Percentiles rank a stretch among this genome's conserved stretches.
Evolutionary conservation across 2,329 filamentous ascomycete genomes (phyloP).

Genomic region (Nemania abortiva): DNA sequence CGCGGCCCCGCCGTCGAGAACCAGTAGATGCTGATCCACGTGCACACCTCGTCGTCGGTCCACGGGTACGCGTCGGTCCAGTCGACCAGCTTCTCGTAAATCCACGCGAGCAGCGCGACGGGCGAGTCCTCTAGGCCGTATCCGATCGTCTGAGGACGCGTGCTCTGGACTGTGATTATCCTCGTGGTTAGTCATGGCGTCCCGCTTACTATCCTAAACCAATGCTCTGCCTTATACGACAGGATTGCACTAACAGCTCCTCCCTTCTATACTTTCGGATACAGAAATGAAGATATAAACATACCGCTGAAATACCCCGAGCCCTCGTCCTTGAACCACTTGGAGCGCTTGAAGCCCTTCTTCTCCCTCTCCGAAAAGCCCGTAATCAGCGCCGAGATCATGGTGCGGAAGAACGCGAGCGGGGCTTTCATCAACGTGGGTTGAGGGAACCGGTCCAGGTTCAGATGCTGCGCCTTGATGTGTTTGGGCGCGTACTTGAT

Average conservation of each 20-base stretch:
- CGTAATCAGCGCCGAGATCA: constrained; percentile 27
- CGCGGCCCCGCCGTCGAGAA: constrained; percentile 75
- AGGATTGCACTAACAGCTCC: too few relatives aligned
- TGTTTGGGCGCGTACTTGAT: constrained; percentile 36
- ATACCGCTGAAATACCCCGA: constrained; percentile 34
- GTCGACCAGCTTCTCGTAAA: constrained; percentile 82
- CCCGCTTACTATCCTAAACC: too few relatives aligned
- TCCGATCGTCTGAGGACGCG: constrained; percentile 77
- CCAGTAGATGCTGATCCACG: constrained; percentile 79
- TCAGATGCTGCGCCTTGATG: constrained; percentile 41
- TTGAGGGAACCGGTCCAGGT: constrained; percentile 27
- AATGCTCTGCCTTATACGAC: too few relatives aligned
- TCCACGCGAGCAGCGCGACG: constrained; percentile 78
- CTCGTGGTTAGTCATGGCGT: neutral
- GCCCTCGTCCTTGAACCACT: constrained; percentile 38
- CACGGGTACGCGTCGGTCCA: constrained; percentile 80
- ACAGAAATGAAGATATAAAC: neutral
- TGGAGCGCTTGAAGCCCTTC: constrained; percentile 58
- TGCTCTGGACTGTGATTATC: constrained; percentile 60
- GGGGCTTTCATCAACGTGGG: constrained; percentile 31
- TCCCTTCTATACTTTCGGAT: neutral
- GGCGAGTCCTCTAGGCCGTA: constrained; percentile 78
- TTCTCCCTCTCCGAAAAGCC: constrained; percentile 55
- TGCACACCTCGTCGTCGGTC: constrained; percentile 80
- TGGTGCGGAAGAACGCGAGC: constrained; percentile 17